Base-by-base conservation (phyloP, 2,329 filamentous ascomycete genomes). In the Rhexocercosporidium sp. region DNA sequence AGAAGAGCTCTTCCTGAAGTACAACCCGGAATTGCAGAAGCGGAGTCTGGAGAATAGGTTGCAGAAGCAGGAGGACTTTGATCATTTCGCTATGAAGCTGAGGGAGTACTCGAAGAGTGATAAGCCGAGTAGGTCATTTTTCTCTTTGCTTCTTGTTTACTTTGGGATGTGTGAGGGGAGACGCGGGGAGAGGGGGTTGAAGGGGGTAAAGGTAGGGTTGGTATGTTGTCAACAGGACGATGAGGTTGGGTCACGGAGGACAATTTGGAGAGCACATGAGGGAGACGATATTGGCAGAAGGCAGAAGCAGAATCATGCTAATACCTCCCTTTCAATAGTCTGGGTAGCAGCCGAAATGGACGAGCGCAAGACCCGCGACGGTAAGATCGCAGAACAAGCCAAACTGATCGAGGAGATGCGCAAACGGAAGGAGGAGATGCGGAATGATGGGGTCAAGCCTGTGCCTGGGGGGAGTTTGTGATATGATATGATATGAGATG, bases 21-120 rank as follows among this genome's bases (percentile, higher is more conserved):
- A 98, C 82, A 98, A 95, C 79, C 95, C 95, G 0, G 96, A 98
- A 39, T 86, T 99, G n/a, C 92, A 96, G 77, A 92, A 92, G 79
- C 88, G 92, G 76, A 94, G 92, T 69, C 82, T 97, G n/a, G 94
- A 94, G 79, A 87, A 90, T 66, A 87, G 93, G 20, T 85, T 90
- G 66, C 88, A 91, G 78, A 87, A 87, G 68, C 88, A 96, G 76
- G 86, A 94, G 79, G 94, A 97, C 67, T 97, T 97, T 74, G 92
- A 97, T 77, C 87, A 94, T 65, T 98, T 97, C 76, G 92, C 97
- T 31, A 86, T 77, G 59, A 89, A 90, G 74, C 80, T 99, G 77
- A 97, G 97, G 84, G 88, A 95, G 74, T 93, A 94, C 78, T 92
- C 93, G 29, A 96, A 94, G 82, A 96, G 91, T 16, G 91, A 97